Base-by-base conservation (phyloP, 371 early-diverging fungal species). In the Fennellomyces sp. region DNA sequence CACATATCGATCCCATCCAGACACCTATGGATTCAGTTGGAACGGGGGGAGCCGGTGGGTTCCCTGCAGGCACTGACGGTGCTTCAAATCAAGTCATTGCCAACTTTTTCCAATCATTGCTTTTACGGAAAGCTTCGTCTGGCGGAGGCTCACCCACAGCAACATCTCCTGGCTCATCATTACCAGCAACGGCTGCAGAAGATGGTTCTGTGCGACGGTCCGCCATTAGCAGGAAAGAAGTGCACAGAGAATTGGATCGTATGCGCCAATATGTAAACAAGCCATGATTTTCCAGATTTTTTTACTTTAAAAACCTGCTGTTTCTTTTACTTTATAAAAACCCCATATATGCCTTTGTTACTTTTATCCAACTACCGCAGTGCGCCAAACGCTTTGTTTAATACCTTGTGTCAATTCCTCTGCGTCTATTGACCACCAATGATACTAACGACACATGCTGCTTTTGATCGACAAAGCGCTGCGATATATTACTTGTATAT, bases 41-140 rank as follows among this genome's bases (percentile, higher is more conserved):
- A 19, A 60, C 65, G 6, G 38, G 63, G 8, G 64, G 23, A 12
- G 63, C 60, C 10, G 53, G 15, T 26, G 52, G 47, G 12, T 19
- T 56, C 17, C 28, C 61, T 26, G 60, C 30, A 12, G 65, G 29
- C 55, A 64, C 57, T 26, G 71, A 64, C 45, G 69, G 68, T 19
- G 63, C 73, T 21, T 75, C 79, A 7, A 86, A 91, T 64, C 94
- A 93, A 72, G 91, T 92, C 4, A 68, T 95, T 38, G 89, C 91
- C 28, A 89, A 87, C 67, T 96, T 95, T 70, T 96, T 95, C 87
- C 89, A 93, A 70, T 88, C 88, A 2, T 80, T 96, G 53, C 82
- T 96, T 42, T 84, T 70, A 28, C 89, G 91, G 51, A 92, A 91
- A 54, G 64, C 66, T 11, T 60, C 72, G 2, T 53, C 65, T 50